Base-by-base conservation (phyloP, 2,329 filamentous ascomycete genomes). In the Xylariomycetidae sp. region DNA sequence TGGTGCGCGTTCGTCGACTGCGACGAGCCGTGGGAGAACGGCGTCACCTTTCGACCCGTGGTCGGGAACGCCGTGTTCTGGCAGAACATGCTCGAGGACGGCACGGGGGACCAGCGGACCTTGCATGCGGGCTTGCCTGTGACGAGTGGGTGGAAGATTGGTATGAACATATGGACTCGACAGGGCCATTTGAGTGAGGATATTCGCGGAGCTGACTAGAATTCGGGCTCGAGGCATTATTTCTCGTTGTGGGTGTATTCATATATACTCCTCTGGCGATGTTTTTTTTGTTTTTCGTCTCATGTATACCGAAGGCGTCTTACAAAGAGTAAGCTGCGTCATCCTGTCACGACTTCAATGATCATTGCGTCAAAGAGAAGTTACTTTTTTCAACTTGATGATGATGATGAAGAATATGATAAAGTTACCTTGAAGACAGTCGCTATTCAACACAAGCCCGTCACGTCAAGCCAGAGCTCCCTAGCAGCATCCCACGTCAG, bases 151-250 rank as follows among this genome's bases (percentile, higher is more conserved):
- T 57, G 58, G 25, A 72, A 72, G 51, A 61, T 70, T 35, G 69
- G 68, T 9, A 68, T 72, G 66, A 72, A 72, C 37, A 70, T 72
- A 22, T 72, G 67, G 67, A 72, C 68, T 23, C 54, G 67, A 25
- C 59, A 70, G 48, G 62, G 56, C 19, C 52, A 56, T 2, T 37
- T 69, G 17, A 50, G 56, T 13, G 52, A 56, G 16, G 56, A 57
- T 3, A 48, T 60, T 14, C 45, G 59, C 22, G 59, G 57, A 3
- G 46, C 44, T 12, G 48, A 57, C 27, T 40, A n/a, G n/a, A n/a
- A n/a, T n/a, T n/a, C n/a, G n/a, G n/a, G n/a, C n/a, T n/a, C n/a
- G n/a, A n/a, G n/a, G n/a, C n/a, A n/a, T n/a, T n/a, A n/a, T n/a
- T n/a, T n/a, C n/a, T n/a, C n/a, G n/a, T n/a, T n/a, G n/a, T n/a